phyloP scores from a whole-genome alignment of 2,329 filamentous ascomycete species.

The Aspergillus latus region DNA sequence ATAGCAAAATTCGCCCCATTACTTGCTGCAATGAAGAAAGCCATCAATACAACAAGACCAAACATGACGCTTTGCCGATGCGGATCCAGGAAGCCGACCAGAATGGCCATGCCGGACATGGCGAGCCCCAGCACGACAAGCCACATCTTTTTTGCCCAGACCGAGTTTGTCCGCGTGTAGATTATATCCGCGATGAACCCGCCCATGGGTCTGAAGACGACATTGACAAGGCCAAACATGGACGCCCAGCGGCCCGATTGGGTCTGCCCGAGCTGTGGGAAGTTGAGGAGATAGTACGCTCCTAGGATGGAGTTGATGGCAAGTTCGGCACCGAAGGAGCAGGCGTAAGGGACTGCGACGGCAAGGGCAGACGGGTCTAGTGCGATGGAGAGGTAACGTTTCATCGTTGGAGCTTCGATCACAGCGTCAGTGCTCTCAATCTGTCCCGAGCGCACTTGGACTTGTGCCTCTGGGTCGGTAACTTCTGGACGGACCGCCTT shows the following conservation, averaged over 20 bases:
- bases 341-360: slow-evolving; percentile 57
- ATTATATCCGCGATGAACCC: slow-evolving; percentile 56
- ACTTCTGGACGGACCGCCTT: slow-evolving; percentile 28
- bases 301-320: slow-evolving; percentile 62
- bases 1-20: slow-evolving; percentile 87
- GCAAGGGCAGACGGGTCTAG: slow-evolving; percentile 60
- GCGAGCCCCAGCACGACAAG: slow-evolving; percentile 57
- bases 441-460: slow-evolving; percentile 33
- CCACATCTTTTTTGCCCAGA: slow-evolving; percentile 66
- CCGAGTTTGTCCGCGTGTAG: slow-evolving; percentile 51
- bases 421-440: slow-evolving; percentile 56
- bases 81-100: slow-evolving; percentile 63
- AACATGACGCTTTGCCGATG: slow-evolving; percentile 66
- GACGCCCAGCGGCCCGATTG: slow-evolving; percentile 56
- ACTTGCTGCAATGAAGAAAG: slow-evolving; percentile 77
- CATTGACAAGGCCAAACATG: slow-evolving; percentile 55
- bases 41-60: slow-evolving; percentile 72
- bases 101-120: slow-evolving; percentile 59
- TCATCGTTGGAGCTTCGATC: slow-evolving; percentile 60
- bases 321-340: slow-evolving; percentile 61
- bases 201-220: slow-evolving; percentile 49
- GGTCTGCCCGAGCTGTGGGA: slow-evolving; percentile 56
- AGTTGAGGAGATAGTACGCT: slow-evolving; percentile 58
- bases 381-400: slow-evolving; percentile 61
- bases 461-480: slow-evolving; percentile 36